These are phyloP conservation scores for Rhododendron williamsianum DNA, from an alignment of 148 eudicot genomes.

Conservation along the genomic window DNA sequence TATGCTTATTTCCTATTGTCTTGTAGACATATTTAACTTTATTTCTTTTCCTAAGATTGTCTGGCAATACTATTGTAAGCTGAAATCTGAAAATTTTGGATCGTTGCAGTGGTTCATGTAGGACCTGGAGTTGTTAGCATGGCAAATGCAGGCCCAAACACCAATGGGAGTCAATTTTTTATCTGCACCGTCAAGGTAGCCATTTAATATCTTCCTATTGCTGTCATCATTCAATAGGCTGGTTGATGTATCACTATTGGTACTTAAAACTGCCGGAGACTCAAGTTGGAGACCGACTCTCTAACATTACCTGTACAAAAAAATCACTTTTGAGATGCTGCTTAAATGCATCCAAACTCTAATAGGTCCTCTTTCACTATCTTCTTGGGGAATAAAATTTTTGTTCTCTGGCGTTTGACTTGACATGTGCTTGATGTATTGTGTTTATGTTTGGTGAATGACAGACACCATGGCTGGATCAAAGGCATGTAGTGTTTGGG, in stretches of 20 bases:
- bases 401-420: not conserved
- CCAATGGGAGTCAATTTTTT: slow-evolving; percentile 95
- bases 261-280: not conserved
- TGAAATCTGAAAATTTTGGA: not conserved
- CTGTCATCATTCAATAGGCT: not conserved
- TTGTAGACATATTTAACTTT: not conserved
- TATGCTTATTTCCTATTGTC: not conserved
- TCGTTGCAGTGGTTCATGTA: slow-evolving; percentile 56
- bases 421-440: not conserved
- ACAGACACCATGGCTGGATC: slow-evolving; percentile 95
- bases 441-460: slow-evolving; percentile 15
- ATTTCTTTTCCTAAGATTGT: not conserved
- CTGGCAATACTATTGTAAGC: not conserved
- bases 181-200: slow-evolving; percentile 93
- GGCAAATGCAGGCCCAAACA: slow-evolving; percentile 98
- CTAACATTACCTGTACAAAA: not conserved
- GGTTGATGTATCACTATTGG: not conserved
- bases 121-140: slow-evolving; percentile 97
- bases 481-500: slow-evolving; percentile 88
- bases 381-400: not conserved
- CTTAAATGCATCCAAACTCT: not conserved
- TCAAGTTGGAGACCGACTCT: not conserved
- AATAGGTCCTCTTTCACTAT: not conserved
- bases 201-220: not conserved
- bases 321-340: too few relatives aligned